These are phyloP conservation scores for Tilletia setariae DNA, from an alignment of 1,284 basidiomycete species.

Conservation along the genomic window DNA sequence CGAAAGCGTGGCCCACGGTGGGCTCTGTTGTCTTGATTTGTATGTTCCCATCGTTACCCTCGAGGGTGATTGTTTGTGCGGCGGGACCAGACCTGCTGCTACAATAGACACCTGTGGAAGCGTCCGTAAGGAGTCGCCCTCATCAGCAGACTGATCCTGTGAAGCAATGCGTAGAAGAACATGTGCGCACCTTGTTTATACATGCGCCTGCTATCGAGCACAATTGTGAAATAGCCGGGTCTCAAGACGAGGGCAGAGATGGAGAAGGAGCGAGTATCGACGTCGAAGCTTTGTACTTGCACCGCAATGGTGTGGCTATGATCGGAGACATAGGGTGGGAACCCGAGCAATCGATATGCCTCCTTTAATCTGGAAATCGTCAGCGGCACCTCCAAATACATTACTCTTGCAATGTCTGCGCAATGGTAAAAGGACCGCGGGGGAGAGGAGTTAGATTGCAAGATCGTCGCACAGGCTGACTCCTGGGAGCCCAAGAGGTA, in stretches of 20 bases:
- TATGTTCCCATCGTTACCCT: slow-evolving; percentile 5
- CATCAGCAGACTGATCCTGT: neutral
- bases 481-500: neutral
- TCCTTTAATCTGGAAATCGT: neutral
- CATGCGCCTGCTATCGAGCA: slow-evolving; percentile 12
- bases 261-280: slow-evolving; percentile 5
- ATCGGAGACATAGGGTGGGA: slow-evolving; percentile 10
- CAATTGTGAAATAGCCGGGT: neutral
- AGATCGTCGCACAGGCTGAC: neutral
- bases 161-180: neutral
- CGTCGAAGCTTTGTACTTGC: slow-evolving; percentile 14
- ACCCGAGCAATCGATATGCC: neutral
- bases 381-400: slow-evolving; percentile 7
- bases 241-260: slow-evolving; percentile 10
- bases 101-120: neutral
- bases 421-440: neutral
- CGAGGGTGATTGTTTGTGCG: neutral
- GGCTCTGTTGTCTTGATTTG: neutral
- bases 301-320: slow-evolving; percentile 1
- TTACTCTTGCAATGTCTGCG: neutral
- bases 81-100: neutral
- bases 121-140: neutral
- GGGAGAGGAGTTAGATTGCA: neutral
- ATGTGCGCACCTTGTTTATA: slow-evolving; percentile 5
- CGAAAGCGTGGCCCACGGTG: neutral